A percentile compares a stretch with the other conserved stretches of the same genome.
Evolutionary conservation across 1,284 basidiomycete genomes (phyloP).

Genomic region (Boletus semigastroideus): DNA sequence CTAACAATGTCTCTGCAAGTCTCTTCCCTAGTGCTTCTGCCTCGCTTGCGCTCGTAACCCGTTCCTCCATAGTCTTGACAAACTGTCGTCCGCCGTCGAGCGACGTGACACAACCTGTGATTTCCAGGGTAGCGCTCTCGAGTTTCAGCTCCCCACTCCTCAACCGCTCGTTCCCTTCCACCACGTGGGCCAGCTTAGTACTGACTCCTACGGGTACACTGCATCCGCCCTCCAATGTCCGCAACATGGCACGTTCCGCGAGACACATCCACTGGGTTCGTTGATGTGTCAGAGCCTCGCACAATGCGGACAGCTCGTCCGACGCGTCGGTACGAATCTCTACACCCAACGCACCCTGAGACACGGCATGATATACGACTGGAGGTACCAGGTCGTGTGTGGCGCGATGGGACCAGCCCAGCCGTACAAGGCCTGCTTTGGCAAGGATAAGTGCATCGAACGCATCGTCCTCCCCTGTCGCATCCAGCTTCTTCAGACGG

Average conservation of each 20-base stretch:
- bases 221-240: slow-evolving; percentile 93
- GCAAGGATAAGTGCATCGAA: slow-evolving; percentile 93
- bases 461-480: slow-evolving; percentile 61
- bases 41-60: slow-evolving; percentile 55
- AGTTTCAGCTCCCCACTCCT: slow-evolving; percentile 28
- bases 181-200: slow-evolving; percentile 41
- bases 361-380: slow-evolving; percentile 85
- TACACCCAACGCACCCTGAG: slow-evolving; percentile 90
- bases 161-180: slow-evolving; percentile 28
- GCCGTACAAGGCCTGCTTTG: slow-evolving; percentile 88
- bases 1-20: slow-evolving; percentile 64
- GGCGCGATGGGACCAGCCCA: slow-evolving; percentile 77
- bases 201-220: slow-evolving; percentile 94
- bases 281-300: slow-evolving; percentile 71
- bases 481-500: slow-evolving; percentile 90
- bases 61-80: slow-evolving; percentile 57
- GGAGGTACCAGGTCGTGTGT: slow-evolving; percentile 78
- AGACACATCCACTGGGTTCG: slow-evolving; percentile 73
- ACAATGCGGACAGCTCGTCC: slow-evolving; percentile 57
- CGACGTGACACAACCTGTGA: slow-evolving; percentile 81
- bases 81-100: slow-evolving; percentile 73
- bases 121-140: slow-evolving; percentile 44
- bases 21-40: slow-evolving; percentile 68
- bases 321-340: slow-evolving; percentile 81
- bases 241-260: slow-evolving; percentile 86